These are phyloP conservation scores for Filobasidium floriforme DNA, from an alignment of 768 basidiomycete species.

Conservation along the genomic window DNA sequence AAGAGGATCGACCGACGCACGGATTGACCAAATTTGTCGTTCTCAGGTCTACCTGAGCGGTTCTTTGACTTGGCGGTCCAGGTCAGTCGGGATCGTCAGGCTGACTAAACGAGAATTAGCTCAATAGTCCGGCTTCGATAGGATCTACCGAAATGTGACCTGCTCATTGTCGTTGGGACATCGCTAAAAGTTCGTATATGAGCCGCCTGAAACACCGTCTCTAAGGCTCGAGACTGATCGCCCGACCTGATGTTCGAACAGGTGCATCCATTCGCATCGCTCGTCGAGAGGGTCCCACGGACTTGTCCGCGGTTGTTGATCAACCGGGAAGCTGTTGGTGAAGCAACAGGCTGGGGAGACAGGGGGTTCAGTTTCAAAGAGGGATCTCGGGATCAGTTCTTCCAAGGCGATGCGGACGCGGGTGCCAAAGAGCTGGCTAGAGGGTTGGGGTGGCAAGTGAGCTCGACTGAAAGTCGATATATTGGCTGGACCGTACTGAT, in stretches of 20 bases:
- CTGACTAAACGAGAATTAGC: not conserved
- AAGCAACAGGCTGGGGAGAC: constrained; percentile 48
- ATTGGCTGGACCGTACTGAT: not conserved
- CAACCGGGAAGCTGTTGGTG: constrained; percentile 74
- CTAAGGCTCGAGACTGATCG: not conserved
- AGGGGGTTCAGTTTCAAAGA: constrained; percentile 58
- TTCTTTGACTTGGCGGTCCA: constrained; percentile 57
- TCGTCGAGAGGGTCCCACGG: constrained; percentile 55
- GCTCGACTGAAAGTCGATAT: too few species aligned
- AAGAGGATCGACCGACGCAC: not conserved
- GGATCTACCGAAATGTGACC: constrained; percentile 60
- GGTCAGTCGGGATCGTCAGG: constrained; percentile 1
- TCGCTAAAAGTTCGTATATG: constrained; percentile 59
- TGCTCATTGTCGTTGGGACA: constrained; percentile 85
- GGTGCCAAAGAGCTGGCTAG: constrained; percentile 57
- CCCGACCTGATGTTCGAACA: constrained; percentile 15
- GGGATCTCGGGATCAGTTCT: constrained; percentile 29
- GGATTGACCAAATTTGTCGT: not conserved
- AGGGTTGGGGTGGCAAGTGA: constrained; percentile 60
- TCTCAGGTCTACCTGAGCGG: constrained; percentile 53
- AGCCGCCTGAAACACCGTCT: not conserved
- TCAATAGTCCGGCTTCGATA: constrained; percentile 10
- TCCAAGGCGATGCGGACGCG: constrained; percentile 50
- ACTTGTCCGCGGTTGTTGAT: constrained; percentile 75
- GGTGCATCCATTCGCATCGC: constrained; percentile 70